A percentile compares a stretch with the other conserved stretches of the same genome.
Evolutionary conservation across 225 moss, liverwort and hornwort species (phyloP).

Genomic region (Antitrichia curtipendula): DNA sequence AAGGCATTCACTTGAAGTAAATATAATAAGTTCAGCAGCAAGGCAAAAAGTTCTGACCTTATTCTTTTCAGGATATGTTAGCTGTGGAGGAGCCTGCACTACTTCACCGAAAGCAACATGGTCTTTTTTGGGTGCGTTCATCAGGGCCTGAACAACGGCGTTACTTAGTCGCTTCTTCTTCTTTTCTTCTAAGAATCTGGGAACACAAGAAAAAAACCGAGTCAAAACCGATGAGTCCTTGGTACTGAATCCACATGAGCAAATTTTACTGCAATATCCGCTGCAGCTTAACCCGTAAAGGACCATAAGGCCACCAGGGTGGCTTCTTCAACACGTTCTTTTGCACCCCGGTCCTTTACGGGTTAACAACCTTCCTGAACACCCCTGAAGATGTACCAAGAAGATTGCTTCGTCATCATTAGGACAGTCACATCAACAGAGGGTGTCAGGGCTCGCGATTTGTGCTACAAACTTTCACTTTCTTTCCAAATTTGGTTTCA

Average conservation of each 20-base stretch:
- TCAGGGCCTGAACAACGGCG: conserved; percentile 11
- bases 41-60: conserved; percentile 4
- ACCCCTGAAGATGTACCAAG: neutral
- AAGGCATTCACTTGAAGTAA: neutral
- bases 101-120: conserved; percentile 79
- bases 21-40: neutral
- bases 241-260: neutral
- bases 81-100: conserved; percentile 73
- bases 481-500: neutral
- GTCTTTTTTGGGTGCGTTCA: conserved; percentile 42
- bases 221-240: neutral
- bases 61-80: conserved; percentile 69
- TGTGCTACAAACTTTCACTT: neutral
- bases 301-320: neutral
- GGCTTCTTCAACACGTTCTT: neutral
- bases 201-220: neutral
- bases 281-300: neutral
- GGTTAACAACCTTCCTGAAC: neutral
- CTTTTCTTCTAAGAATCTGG: conserved; percentile 69
- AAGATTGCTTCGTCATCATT: neutral
- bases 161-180: conserved; percentile 46
- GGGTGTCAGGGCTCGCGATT: neutral
- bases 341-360: neutral
- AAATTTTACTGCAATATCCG: neutral
- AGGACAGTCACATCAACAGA: neutral